Evolutionary conservation across 1,139 yeast species (phyloP).

Genomic region (Candida dubliniensis): DNA sequence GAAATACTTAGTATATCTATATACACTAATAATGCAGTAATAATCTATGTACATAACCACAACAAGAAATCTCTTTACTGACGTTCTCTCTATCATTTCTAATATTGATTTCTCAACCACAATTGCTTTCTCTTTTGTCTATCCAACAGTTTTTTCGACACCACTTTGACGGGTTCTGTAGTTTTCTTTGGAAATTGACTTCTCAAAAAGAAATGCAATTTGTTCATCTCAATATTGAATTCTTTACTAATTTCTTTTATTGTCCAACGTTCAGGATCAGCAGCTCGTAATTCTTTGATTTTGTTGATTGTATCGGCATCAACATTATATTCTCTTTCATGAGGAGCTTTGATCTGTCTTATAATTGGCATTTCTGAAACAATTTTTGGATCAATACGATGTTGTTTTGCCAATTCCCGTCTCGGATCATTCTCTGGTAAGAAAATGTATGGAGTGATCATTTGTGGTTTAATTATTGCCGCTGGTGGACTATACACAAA

Average conservation of each 20-base stretch:
- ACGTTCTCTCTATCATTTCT: neutral
- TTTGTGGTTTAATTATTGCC: conserved; percentile 25
- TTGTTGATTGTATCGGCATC: conserved; percentile 61
- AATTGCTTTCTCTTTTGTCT: conserved; percentile 55
- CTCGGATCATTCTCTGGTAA: conserved; percentile 68
- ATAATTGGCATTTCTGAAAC: conserved; percentile 56
- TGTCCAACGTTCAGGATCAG: conserved; percentile 67
- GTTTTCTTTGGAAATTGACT: conserved; percentile 11
- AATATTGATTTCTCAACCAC: conserved; percentile 64
- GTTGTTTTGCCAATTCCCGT: conserved; percentile 32
- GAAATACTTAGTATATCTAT: neutral
- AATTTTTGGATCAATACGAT: conserved; percentile 27
- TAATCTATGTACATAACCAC: conserved; percentile 2
- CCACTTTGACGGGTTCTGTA: conserved; percentile 8
- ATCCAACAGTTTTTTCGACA: conserved; percentile 26
- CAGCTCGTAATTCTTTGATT: conserved; percentile 58
- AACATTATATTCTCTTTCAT: conserved; percentile 55
- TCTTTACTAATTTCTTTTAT: conserved; percentile 65
- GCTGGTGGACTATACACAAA: conserved; percentile 43
- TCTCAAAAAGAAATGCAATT: conserved; percentile 17
- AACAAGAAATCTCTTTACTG: too few relatives aligned
- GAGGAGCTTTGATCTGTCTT: conserved; percentile 33
- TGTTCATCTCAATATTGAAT: conserved; percentile 36
- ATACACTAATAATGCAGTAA: neutral
- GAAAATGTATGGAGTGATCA: conserved; percentile 68